A percentile compares a stretch with the other conserved stretches of the same genome.
phyloP scores from a whole-genome alignment of 352 stramenopile genomes.

The Phytophthora hybrid region DNA sequence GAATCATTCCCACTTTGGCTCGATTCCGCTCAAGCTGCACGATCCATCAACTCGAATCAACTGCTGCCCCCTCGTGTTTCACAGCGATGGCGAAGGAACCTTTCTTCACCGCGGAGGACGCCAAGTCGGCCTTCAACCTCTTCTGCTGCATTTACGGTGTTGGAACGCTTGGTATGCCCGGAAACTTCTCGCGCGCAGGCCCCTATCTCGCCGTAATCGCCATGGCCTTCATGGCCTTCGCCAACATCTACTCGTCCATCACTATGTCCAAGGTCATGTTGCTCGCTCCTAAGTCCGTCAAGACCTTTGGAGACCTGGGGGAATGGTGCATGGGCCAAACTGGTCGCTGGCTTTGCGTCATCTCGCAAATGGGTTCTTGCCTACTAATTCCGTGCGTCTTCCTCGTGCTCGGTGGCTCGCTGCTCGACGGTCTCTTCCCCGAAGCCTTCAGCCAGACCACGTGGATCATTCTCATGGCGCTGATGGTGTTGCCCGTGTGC shows the following conservation, averaged over 20 bases:
- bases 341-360: slow-evolving; percentile 48
- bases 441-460: slow-evolving; percentile 45
- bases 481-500: slow-evolving; percentile 48
- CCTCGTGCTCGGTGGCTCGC: slow-evolving; percentile 56
- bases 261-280: slow-evolving; percentile 53
- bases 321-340: slow-evolving; percentile 56
- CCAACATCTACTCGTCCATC: slow-evolving; percentile 53
- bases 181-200: slow-evolving; percentile 53
- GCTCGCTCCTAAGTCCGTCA: slow-evolving; percentile 48
- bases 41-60: background rate
- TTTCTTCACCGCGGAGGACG: slow-evolving; percentile 49
- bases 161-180: slow-evolving; percentile 4
- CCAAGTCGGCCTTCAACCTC: slow-evolving; percentile 47
- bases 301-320: slow-evolving; percentile 60
- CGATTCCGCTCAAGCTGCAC: background rate
- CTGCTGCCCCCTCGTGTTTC: background rate
- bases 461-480: slow-evolving; percentile 60
- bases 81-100: slow-evolving; percentile 6
- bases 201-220: slow-evolving; percentile 37
- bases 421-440: slow-evolving; percentile 58
- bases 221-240: slow-evolving; percentile 55
- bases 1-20: slow-evolving; percentile 7
- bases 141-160: slow-evolving; percentile 61
- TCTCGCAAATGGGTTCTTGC: slow-evolving; percentile 52
- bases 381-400: slow-evolving; percentile 55